phyloP scores from a whole-genome alignment of 2,329 filamentous ascomycete species.

The Xylariaceae sp. region DNA sequence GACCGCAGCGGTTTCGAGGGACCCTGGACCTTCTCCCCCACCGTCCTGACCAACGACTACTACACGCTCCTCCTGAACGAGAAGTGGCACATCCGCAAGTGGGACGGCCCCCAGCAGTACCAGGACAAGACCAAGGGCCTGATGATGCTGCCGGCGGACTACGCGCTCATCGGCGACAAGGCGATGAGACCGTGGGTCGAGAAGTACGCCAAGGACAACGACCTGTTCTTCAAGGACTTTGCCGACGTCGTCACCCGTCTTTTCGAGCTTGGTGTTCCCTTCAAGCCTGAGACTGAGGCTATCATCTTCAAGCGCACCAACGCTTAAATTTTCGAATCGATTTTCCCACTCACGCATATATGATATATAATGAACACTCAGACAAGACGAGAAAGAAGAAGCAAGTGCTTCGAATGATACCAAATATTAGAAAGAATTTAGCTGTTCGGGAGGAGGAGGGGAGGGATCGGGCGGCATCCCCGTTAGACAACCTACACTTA shows the following conservation, averaged over 20 bases:
- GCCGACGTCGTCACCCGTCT: constrained; percentile 70
- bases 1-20: constrained; percentile 85
- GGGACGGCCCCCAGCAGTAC: constrained; percentile 77
- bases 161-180: constrained; percentile 84
- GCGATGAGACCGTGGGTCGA: constrained; percentile 74
- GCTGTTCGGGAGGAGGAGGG: neutral
- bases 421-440: constrained; percentile 5
- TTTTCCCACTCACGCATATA: constrained; percentile 10
- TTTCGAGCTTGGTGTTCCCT: constrained; percentile 92
- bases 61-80: constrained; percentile 81
- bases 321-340: constrained; percentile 27
- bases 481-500: constrained; percentile 14
- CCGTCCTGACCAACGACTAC: constrained; percentile 90
- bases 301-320: constrained; percentile 59
- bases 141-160: constrained; percentile 97
- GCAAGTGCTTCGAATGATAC: constrained; percentile 16
- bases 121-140: constrained; percentile 82
- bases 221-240: constrained; percentile 92
- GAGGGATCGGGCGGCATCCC: neutral
- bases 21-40: constrained; percentile 89
- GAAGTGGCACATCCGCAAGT: constrained; percentile 90
- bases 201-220: constrained; percentile 86
- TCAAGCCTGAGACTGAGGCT: constrained; percentile 58
- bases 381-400: neutral
- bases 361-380: constrained; percentile 9